A percentile compares a stretch with the other conserved stretches of the same genome.
Conservation (phyloP, 2,329 filamentous ascomycete genomes). For the Gaeumannomyces tritici region DNA sequence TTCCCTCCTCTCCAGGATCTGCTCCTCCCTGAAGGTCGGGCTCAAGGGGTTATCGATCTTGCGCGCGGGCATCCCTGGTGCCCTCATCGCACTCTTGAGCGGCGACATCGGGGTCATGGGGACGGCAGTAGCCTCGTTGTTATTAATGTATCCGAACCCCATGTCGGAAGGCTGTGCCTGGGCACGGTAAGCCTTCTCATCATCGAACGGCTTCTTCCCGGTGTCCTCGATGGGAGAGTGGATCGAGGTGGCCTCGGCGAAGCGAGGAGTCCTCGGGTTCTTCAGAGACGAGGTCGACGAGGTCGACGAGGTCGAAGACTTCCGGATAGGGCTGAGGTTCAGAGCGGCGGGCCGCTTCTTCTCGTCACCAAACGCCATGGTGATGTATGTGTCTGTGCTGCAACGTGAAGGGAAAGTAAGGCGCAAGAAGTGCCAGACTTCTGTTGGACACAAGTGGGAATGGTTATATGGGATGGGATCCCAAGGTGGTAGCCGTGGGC, state of each 20-base stretch:
- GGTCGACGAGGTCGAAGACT: slow-evolving; percentile 38
- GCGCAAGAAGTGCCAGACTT: not conserved
- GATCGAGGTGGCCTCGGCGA: slow-evolving; percentile 71
- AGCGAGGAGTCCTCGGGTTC: slow-evolving; percentile 64
- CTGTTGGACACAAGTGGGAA: slow-evolving; percentile 1
- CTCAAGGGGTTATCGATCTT: slow-evolving; percentile 70
- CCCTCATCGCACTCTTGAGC: slow-evolving; percentile 83
- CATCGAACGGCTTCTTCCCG: slow-evolving; percentile 48
- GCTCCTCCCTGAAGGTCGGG: slow-evolving; percentile 85
- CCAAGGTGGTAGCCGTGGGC: not conserved
- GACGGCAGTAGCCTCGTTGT: slow-evolving; percentile 47
- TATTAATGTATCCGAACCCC: slow-evolving; percentile 82
- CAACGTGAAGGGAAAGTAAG: slow-evolving; percentile 10
- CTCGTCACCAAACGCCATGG: slow-evolving; percentile 30
- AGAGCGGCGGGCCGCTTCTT: slow-evolving; percentile 48
- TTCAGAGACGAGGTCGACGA: slow-evolving; percentile 50
- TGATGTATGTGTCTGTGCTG: slow-evolving; percentile 12
- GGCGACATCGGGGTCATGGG: slow-evolving; percentile 66
- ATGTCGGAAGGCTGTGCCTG: slow-evolving; percentile 74
- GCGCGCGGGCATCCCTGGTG: slow-evolving; percentile 71
- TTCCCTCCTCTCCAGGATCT: slow-evolving; percentile 78
- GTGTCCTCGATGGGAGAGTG: slow-evolving; percentile 62
- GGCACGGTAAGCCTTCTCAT: slow-evolving; percentile 44
- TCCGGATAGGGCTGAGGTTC: slow-evolving; percentile 39
- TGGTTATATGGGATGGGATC: slow-evolving; percentile 6